Evolutionary conservation across 1,284 basidiomycete genomes (phyloP), one percentile per base, ranked within the genome.

Genomic region (Microbotryum saponariae): DNA sequence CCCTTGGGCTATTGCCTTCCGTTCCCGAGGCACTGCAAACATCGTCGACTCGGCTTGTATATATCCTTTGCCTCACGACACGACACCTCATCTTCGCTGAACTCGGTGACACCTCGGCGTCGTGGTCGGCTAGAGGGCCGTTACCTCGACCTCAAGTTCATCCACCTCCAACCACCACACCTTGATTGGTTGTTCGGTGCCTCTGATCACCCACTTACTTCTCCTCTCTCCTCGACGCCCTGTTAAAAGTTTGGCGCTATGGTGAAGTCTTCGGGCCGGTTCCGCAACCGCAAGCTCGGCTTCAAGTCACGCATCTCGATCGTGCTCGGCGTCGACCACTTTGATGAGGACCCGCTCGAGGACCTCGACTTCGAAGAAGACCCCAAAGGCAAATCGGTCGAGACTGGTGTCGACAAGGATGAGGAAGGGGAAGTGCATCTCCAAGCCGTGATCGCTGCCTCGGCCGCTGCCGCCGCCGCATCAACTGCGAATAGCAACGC

Each of bases 351-450:
- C 53, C 62, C 61, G 20, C 33, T 63, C 62, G 63, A 58, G 20
- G 57, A 65, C 14, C 55, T 66, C 57, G 67, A 66, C 16, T 55
- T 66, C 49, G 67, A 69, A 50, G 66, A 65, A 29, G 67, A 65
- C 52, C 61, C 64, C 48, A 53, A 59, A 16, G 69, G 70, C 44
- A 67, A 68, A 51, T 58, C 61, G 6, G 66, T 73, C 58, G 72
- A 74, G 53, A 74, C 73, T 3, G 73, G 73, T 51, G 73, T 74
- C 61, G 73, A 74, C 68, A 74, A 74, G 62, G 73, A 74, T 37
- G 73, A 74, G 56, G 72, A 74, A 50, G 61, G 68, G 33, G 91
- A 96, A 82, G 89, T 93, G 74, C 91, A 94, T 76, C 77, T 96
- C 37, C 91, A 93, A 77, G 88, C 88, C 21, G 88, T 88, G 50